A percentile compares a stretch with the other conserved stretches of the same genome.
These are phyloP conservation scores for Trichoderma koningiopsis DNA, from an alignment of 2,329 filamentous ascomycete genomes.

Conservation along the genomic window DNA sequence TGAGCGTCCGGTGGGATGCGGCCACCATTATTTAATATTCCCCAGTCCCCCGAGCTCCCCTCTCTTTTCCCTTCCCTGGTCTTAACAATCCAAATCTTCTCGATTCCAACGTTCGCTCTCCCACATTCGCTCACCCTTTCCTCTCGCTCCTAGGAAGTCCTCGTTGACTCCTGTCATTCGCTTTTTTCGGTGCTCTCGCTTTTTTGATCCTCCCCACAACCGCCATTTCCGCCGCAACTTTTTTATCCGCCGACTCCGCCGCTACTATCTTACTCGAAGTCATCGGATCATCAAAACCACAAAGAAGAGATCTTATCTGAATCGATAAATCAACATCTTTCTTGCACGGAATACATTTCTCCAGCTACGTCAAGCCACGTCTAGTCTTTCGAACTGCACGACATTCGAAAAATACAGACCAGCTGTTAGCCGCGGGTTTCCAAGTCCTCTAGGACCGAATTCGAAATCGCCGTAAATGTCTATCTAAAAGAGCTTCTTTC, in stretches of 20 bases:
- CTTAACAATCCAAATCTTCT: slow-evolving; percentile 33
- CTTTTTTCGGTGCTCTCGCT: slow-evolving; percentile 59
- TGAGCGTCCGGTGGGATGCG: slow-evolving; percentile 2
- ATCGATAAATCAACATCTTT: not conserved
- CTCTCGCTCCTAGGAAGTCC: slow-evolving; percentile 63
- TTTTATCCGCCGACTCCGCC: slow-evolving; percentile 20
- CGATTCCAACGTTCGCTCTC: slow-evolving; percentile 32
- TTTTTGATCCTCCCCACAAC: slow-evolving; percentile 49
- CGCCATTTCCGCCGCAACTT: slow-evolving; percentile 26
- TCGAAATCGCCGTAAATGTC: slow-evolving; percentile 24
- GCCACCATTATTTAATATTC: slow-evolving; percentile 37
- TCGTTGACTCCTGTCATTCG: slow-evolving; percentile 76
- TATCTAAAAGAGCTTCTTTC: slow-evolving; percentile 29
- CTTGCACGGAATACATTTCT: slow-evolving; percentile 1
- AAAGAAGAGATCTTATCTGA: slow-evolving; percentile 5
- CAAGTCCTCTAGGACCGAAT: not conserved
- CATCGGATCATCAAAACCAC: not conserved
- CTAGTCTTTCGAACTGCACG: slow-evolving; percentile 14
- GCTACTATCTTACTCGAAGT: slow-evolving; percentile 6
- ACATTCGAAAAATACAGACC: not conserved
- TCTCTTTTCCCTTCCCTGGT: slow-evolving; percentile 32
- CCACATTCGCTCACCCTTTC: slow-evolving; percentile 49
- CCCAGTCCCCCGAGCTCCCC: slow-evolving; percentile 29
- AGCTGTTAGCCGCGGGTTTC: slow-evolving; percentile 1
- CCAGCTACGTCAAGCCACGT: not conserved